phyloP scores from a whole-genome alignment of 73 alveolate genomes.

The Diophrys appendiculata region DNA sequence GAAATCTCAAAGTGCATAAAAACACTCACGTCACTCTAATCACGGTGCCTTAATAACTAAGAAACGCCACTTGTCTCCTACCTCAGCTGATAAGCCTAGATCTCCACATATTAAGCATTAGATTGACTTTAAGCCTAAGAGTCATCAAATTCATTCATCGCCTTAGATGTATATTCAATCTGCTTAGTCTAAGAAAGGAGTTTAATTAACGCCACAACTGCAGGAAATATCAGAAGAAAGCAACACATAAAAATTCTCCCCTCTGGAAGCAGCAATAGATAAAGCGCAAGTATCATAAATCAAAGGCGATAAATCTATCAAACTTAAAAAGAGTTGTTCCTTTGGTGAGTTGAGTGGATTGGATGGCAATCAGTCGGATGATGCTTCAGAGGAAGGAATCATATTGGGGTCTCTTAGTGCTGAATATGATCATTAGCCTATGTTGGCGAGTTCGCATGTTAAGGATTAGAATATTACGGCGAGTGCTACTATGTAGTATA shows the following conservation, averaged over 20 bases:
- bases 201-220: not conserved
- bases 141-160: not conserved
- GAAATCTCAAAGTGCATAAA: too few relatives aligned
- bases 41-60: too few relatives aligned
- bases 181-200: not conserved
- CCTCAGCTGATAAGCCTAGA: too few relatives aligned
- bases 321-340: not conserved
- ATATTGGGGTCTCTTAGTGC: constrained; percentile 3
- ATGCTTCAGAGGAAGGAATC: not conserved
- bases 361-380: not conserved
- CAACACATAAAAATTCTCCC: too few relatives aligned
- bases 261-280: not conserved
- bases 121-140: too few relatives aligned
- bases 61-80: too few relatives aligned
- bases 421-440: not conserved
- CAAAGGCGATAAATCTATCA: not conserved
- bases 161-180: not conserved
- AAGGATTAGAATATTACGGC: not conserved
- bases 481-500: not conserved
- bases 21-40: too few relatives aligned
- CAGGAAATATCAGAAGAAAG: too few relatives aligned
- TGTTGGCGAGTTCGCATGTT: not conserved
- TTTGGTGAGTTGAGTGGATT: constrained; percentile 5
- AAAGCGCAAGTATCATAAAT: constrained; percentile 1
- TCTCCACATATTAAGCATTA: too few relatives aligned